These are phyloP conservation scores for Tulasnella sp. DNA, from an alignment of 768 basidiomycete species.

Conservation along the genomic window DNA sequence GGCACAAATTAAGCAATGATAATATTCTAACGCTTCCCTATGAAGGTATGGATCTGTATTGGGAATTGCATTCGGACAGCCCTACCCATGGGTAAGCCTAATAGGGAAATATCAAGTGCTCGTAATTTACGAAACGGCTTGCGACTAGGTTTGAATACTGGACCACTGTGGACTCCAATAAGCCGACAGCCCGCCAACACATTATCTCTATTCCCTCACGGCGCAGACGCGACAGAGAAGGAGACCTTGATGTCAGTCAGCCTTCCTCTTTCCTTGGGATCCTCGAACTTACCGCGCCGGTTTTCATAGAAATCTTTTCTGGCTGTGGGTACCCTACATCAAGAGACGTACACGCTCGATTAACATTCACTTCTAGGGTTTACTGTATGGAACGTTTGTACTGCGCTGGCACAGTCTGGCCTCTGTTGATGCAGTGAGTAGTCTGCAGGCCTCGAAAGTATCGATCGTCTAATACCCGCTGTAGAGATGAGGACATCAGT, in stretches of 20 bases:
- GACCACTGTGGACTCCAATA: constrained; percentile 5
- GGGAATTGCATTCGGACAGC: not conserved
- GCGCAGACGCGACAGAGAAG: not conserved
- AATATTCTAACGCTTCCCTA: too few species aligned
- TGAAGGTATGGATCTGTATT: constrained; percentile 13
- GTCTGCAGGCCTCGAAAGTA: not conserved
- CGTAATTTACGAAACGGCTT: not conserved
- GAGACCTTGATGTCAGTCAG: constrained; percentile 9
- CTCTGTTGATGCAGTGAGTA: constrained; percentile 15
- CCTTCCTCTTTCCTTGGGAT: not conserved
- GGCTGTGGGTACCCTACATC: constrained; percentile 10
- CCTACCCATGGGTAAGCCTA: constrained; percentile 13
- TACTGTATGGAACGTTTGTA: constrained; percentile 18
- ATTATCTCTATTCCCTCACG: not conserved
- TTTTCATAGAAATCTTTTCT: constrained; percentile 19
- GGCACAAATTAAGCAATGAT: not conserved
- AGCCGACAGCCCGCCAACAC: not conserved
- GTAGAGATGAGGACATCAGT: constrained; percentile 23
- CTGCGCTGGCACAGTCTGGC: constrained; percentile 23
- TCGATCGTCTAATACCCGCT: not conserved
- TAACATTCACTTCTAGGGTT: not conserved
- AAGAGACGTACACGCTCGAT: too few species aligned
- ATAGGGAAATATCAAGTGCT: not conserved
- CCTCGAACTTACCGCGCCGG: not conserved
- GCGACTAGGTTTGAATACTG: constrained; percentile 10